These are phyloP conservation scores for Umbelopsis sp. DNA, from an alignment of 192 early-diverging fungal genomes.

Conservation along the genomic window DNA sequence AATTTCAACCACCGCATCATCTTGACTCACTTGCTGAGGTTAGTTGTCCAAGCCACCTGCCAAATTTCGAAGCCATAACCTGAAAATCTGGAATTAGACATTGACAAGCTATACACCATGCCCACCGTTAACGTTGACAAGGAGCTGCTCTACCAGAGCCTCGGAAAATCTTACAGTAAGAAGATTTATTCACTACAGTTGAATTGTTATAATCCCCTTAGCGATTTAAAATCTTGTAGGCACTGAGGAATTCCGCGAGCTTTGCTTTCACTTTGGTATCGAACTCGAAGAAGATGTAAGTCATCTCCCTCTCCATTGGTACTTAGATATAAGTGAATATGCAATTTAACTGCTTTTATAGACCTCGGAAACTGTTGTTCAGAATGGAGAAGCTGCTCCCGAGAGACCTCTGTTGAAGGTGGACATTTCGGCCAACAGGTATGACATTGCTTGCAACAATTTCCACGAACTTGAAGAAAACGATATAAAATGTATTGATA, in stretches of 20 bases:
- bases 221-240: slow-evolving; percentile 41
- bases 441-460: neutral
- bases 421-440: slow-evolving; percentile 96
- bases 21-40: slow-evolving; percentile 1
- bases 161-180: slow-evolving; percentile 80
- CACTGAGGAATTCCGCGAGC: slow-evolving; percentile 90
- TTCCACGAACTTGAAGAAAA: neutral
- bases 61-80: neutral
- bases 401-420: slow-evolving; percentile 90
- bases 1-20: slow-evolving; percentile 5
- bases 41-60: neutral
- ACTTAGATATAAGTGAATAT: neutral
- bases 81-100: neutral
- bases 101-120: slow-evolving; percentile 57
- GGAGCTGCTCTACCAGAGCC: slow-evolving; percentile 79
- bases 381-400: slow-evolving; percentile 58
- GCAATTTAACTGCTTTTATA: slow-evolving; percentile 24
- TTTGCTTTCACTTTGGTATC: slow-evolving; percentile 99
- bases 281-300: slow-evolving; percentile 96
- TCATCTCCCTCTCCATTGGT: neutral
- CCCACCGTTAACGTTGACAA: slow-evolving; percentile 96
- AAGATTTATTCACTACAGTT: neutral
- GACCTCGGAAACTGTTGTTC: slow-evolving; percentile 75
- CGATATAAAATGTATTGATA: neutral
- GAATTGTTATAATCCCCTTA: neutral